A percentile compares a stretch with the other conserved stretches of the same genome.
phyloP scores from a whole-genome alignment of 2,329 filamentous ascomycete genomes.

The Ceratocystiopsis minuta region DNA sequence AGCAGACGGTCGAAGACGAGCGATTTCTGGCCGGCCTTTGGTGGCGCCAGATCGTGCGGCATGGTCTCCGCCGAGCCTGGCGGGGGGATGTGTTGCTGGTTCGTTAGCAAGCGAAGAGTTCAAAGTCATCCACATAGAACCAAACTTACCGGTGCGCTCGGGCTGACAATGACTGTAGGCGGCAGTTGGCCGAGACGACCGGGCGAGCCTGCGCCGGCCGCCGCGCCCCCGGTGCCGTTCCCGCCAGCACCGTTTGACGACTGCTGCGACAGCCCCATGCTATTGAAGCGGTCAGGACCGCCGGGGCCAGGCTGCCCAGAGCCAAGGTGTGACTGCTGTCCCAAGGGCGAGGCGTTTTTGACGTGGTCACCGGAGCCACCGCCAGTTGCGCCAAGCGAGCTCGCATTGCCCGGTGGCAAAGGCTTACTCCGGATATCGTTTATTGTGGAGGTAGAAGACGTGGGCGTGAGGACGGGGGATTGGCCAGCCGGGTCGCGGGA shows the following conservation, averaged over 20 bases:
- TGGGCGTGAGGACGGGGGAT: constrained; percentile 55
- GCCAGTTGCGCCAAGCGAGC: constrained; percentile 23
- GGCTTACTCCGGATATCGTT: constrained; percentile 76
- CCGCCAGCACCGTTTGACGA: constrained; percentile 10
- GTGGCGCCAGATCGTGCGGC: constrained; percentile 89
- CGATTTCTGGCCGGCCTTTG: constrained; percentile 80
- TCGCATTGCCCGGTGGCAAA: constrained; percentile 38
- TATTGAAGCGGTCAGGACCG: constrained; percentile 19
- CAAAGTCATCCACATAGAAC: constrained; percentile 8
- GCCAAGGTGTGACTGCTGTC: constrained; percentile 22
- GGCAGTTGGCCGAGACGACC: constrained; percentile 47
- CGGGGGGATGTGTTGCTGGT: constrained; percentile 62
- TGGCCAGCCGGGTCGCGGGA: constrained; percentile 34
- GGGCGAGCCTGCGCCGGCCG: constrained; percentile 41
- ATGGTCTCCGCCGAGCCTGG: constrained; percentile 92
- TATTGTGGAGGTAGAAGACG: constrained; percentile 74
- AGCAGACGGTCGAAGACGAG: constrained; percentile 80
- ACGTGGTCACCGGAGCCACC: constrained; percentile 11
- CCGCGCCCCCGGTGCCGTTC: constrained; percentile 16
- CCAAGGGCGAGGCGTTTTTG: constrained; percentile 5
- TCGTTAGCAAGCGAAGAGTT: constrained; percentile 4
- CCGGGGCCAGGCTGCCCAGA: constrained; percentile 15
- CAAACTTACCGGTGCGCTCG: constrained; percentile 64
- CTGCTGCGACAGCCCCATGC: constrained; percentile 18
- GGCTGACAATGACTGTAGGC: constrained; percentile 86